phyloP scores from a whole-genome alignment of 768 basidiomycete genomes.

The Leccinum imitatum region DNA sequence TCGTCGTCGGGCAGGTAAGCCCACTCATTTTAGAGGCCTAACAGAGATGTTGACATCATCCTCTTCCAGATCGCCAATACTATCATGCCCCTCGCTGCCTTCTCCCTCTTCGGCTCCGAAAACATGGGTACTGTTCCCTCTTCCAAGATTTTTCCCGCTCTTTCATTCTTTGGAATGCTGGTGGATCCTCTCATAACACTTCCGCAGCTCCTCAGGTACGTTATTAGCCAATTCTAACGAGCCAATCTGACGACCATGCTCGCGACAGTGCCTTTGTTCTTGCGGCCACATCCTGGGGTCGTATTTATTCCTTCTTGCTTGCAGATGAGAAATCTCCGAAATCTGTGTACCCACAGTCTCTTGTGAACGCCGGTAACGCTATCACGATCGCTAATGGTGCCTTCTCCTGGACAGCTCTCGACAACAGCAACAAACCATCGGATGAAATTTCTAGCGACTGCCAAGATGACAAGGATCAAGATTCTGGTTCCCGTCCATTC shows the following conservation, averaged over 20 bases:
- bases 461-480: conserved; percentile 9
- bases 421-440: not conserved
- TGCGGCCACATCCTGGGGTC: conserved; percentile 29
- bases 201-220: conserved; percentile 31
- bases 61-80: conserved; percentile 25
- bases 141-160: conserved; percentile 28
- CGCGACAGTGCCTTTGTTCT: conserved; percentile 24
- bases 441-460: conserved; percentile 10
- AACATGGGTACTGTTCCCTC: conserved; percentile 23
- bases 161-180: conserved; percentile 33
- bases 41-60: conserved; percentile 4
- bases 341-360: not conserved
- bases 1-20: conserved; percentile 26
- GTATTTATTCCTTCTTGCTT: conserved; percentile 29
- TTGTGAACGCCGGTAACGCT: conserved; percentile 17
- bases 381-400: conserved; percentile 21
- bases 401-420: conserved; percentile 27
- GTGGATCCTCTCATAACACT: conserved; percentile 31
- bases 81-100: conserved; percentile 32
- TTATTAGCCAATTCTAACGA: not conserved
- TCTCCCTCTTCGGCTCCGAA: conserved; percentile 30
- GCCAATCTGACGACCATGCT: not conserved
- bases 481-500: conserved; percentile 14
- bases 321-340: conserved; percentile 24
- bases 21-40: not conserved